Evolutionary conservation across 2,329 filamentous ascomycete species (phyloP), one percentile per base, ranked within the genome.

Genomic region (Ampelomyces quisqualis): DNA sequence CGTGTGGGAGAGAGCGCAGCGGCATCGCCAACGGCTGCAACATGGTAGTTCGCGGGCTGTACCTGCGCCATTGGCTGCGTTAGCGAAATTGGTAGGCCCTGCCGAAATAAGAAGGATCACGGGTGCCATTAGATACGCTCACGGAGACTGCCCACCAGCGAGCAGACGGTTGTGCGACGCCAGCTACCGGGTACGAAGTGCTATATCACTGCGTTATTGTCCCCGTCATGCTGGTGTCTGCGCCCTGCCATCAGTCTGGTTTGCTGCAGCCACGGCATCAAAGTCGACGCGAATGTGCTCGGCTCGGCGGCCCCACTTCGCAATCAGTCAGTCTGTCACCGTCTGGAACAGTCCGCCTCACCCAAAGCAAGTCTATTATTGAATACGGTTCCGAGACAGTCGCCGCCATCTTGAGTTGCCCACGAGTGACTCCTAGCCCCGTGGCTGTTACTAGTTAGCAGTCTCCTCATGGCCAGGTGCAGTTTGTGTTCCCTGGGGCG

Each of bases 21-120:
- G 43, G 42, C 31, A 29, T 31, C 32, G 36, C 37, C 40, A 32
- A 39, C 32, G 27, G 34, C 30, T 31, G 31, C 38, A 42, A 24
- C 14, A 34, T 30, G 29, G 42, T 33, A 39, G n/a, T n/a, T n/a
- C n/a, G n/a, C 41, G 40, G 46, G 32, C 31, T 15, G 33, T 19
- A 23, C 24, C 39, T 23, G 43, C 27, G 39, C 42, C 29, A 52
- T 43, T 54, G 51, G 50, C 30, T 13, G 30, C n/a, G 18, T 10
- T 15, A 51, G 48, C 54, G 50, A 53, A 41, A 53, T 56, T 15
- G 27, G n/a, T n/a, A n/a, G n/a, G n/a, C n/a, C n/a, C 29, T 17
- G 14, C 29, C 29, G 29, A 35, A 44, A 47, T 10, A 44, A 47
- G 44, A 21, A 44, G 36, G 44, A 28, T 27, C 44, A n/a, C n/a